A percentile compares a stretch with the other conserved stretches of the same genome.
These are phyloP conservation scores for Beauveria medogensis DNA, from an alignment of 2,329 filamentous ascomycete genomes.

Conservation along the genomic window DNA sequence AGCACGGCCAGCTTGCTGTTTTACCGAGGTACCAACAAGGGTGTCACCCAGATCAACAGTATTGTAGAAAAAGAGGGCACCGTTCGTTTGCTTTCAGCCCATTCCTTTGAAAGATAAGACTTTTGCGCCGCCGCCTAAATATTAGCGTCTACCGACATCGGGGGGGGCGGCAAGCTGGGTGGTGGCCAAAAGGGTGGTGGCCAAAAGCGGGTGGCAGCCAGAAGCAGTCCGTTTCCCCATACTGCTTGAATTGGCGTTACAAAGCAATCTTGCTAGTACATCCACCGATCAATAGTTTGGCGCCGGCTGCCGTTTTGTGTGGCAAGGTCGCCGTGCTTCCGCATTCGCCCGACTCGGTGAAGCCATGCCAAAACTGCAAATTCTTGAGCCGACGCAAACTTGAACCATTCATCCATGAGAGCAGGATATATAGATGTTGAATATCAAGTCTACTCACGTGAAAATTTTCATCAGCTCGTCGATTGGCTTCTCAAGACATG, in stretches of 20 bases:
- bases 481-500: too few species aligned
- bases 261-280: not conserved
- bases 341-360: not conserved
- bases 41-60: not conserved
- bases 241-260: not conserved
- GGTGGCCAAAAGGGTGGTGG: not conserved
- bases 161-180: not conserved
- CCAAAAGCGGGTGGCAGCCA: not conserved
- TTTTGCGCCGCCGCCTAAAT: not conserved
- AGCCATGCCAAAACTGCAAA: not conserved
- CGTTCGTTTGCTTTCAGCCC: not conserved
- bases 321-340: not conserved
- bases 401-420: not conserved
- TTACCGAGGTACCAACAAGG: conserved; percentile 3
- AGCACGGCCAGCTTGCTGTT: not conserved
- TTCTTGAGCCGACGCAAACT: not conserved
- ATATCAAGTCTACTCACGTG: too few species aligned
- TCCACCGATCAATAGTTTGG: not conserved
- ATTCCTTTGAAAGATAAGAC: conserved; percentile 7
- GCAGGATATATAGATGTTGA: too few species aligned
- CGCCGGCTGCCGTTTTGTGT: not conserved
- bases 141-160: conserved; percentile 5
- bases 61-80: not conserved
- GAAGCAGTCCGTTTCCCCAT: not conserved
- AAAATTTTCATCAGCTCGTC: too few species aligned